A percentile compares a stretch with the other conserved stretches of the same genome.
Evolutionary conservation across 495 filamentous ascomycete species (phyloP).

Genomic region (Jackrogersella multiformis): DNA sequence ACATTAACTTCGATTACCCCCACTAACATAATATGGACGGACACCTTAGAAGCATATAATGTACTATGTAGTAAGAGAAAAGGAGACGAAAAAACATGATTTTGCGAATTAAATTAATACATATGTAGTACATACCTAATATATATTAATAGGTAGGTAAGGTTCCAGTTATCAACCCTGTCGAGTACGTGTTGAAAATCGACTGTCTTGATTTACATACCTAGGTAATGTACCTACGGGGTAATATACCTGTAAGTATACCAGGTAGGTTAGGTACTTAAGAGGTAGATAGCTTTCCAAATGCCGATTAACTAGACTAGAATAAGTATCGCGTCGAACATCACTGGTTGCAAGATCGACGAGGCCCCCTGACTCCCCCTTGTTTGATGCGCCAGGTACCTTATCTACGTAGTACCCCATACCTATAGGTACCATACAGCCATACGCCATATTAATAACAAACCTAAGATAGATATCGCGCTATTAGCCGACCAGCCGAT

Average conservation of each 20-base stretch:
- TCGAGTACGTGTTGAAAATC: neutral
- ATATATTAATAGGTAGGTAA: too few species aligned
- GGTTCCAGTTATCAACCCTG: too few species aligned
- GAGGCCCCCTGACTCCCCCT: conserved; percentile 15
- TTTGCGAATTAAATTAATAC: too few species aligned
- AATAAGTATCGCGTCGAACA: conserved; percentile 37
- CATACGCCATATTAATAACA: too few species aligned
- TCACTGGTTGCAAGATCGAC: conserved; percentile 29
- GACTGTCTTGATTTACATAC: neutral
- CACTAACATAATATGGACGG: neutral
- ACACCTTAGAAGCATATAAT: neutral
- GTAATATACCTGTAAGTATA: too few species aligned
- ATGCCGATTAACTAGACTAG: conserved; percentile 36
- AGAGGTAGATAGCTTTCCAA: neutral
- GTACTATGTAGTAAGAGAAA: too few species aligned
- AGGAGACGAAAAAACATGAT: neutral
- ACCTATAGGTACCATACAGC: too few species aligned
- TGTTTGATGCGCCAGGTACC: conserved; percentile 4
- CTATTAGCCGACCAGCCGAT: conserved; percentile 6
- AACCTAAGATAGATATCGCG: too few species aligned
- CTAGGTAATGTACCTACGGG: too few species aligned
- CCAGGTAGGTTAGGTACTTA: too few species aligned
- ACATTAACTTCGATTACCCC: neutral
- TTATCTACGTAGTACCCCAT: too few species aligned
- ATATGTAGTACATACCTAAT: too few species aligned